Conservation (phyloP, 208 protist genomes). For the Wallacemonas sp. region DNA sequence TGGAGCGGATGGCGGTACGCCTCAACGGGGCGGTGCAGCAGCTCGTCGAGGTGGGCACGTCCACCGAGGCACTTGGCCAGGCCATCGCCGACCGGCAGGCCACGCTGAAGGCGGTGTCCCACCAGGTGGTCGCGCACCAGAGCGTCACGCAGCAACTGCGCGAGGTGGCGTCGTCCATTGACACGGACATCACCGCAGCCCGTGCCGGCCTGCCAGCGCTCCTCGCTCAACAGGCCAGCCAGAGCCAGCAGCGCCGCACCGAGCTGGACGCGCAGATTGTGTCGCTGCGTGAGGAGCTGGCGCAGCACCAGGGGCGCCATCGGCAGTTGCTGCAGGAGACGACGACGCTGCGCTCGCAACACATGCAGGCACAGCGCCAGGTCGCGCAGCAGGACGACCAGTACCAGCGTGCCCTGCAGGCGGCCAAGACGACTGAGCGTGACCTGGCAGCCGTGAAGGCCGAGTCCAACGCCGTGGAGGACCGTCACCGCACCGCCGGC, state of each 20-base stretch:
- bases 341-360: slow-evolving; percentile 29
- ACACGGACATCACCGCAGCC: slow-evolving; percentile 1
- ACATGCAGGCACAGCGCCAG: slow-evolving; percentile 21
- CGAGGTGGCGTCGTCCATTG: background rate
- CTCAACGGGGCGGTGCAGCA: slow-evolving; percentile 32
- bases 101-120: slow-evolving; percentile 8
- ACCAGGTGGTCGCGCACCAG: slow-evolving; percentile 27
- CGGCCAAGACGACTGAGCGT: slow-evolving; percentile 17
- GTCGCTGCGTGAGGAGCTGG: slow-evolving; percentile 12
- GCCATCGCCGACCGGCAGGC: slow-evolving; percentile 20
- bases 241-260: slow-evolving; percentile 1
- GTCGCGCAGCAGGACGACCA: slow-evolving; percentile 11
- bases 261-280: slow-evolving; percentile 6
- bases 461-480: background rate
- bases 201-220: slow-evolving; percentile 13
- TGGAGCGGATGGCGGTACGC: slow-evolving; percentile 33
- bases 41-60: slow-evolving; percentile 34
- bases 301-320: background rate
- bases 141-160: background rate
- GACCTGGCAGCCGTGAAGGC: slow-evolving; percentile 14
- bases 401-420: background rate
- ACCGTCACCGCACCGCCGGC: slow-evolving; percentile 1
- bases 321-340: slow-evolving; percentile 34
- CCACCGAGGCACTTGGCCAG: slow-evolving; percentile 35
- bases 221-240: background rate